phyloP scores from a whole-genome alignment of 805 yeast genomes.

The Wickerhamiella cacticola region DNA sequence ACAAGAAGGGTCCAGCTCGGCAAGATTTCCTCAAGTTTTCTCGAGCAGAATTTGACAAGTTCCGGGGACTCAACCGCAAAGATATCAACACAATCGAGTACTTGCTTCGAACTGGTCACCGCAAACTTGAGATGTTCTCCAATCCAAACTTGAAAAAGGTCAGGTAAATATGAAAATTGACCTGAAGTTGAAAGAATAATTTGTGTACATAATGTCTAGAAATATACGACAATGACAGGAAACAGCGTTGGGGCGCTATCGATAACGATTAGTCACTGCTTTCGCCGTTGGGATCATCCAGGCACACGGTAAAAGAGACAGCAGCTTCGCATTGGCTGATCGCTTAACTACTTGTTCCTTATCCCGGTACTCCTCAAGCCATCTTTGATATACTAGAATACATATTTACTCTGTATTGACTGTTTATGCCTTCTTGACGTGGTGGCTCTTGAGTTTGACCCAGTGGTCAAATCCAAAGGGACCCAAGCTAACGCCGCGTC shows the following conservation, averaged over 20 bases:
- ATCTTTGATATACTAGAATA: no score
- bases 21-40: conserved; percentile 37
- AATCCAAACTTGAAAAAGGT: conserved; percentile 63
- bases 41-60: conserved; percentile 51
- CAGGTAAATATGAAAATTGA: no score
- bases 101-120: conserved; percentile 61
- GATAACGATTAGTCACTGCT: background rate
- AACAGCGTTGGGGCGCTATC: no score
- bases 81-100: conserved; percentile 83
- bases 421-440: no score
- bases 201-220: background rate
- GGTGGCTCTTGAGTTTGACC: conserved; percentile 28
- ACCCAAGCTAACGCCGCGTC: conserved; percentile 61
- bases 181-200: background rate
- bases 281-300: no score
- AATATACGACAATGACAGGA: no score
- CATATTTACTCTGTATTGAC: no score
- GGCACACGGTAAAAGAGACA: no score
- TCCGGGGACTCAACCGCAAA: conserved; percentile 48
- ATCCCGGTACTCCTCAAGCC: no score
- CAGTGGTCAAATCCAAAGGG: conserved; percentile 44
- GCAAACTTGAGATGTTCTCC: conserved; percentile 59
- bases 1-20: conserved; percentile 41
- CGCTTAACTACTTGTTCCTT: no score
- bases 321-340: no score